Evolutionary conservation across 371 early-diverging fungal species (phyloP).

Genomic region (Saksenaea vasiformis): DNA sequence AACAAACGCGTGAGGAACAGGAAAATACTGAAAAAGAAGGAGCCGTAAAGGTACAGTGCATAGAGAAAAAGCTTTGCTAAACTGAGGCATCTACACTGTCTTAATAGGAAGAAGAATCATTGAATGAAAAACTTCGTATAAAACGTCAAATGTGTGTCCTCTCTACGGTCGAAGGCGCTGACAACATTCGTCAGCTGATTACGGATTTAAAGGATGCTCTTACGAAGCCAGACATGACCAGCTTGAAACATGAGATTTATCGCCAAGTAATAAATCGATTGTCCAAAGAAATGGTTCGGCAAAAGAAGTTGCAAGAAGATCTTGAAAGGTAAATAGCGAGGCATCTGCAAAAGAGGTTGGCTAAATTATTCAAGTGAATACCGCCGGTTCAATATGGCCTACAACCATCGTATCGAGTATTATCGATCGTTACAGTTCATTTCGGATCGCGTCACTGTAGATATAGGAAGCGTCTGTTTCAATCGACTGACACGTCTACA

Average conservation of each 20-base stretch:
- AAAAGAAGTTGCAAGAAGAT: conserved; percentile 29
- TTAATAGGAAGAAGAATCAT: background rate
- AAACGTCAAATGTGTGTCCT: conserved; percentile 7
- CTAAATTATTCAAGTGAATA: conserved; percentile 29
- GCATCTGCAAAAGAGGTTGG: too few relatives aligned
- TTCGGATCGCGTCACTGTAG: conserved; percentile 46
- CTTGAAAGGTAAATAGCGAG: conserved; percentile 33
- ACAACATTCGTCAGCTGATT: conserved; percentile 11
- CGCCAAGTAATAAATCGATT: conserved; percentile 7
- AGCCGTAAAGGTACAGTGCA: background rate
- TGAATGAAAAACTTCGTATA: conserved; percentile 3
- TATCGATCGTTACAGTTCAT: conserved; percentile 58
- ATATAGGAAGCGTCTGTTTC: background rate
- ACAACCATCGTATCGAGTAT: conserved; percentile 56
- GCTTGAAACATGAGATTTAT: conserved; percentile 7
- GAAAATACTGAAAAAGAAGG: background rate
- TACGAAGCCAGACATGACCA: background rate
- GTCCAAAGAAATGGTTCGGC: conserved; percentile 14
- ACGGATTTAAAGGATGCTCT: conserved; percentile 5
- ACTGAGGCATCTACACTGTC: too few relatives aligned
- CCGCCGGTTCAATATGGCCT: conserved; percentile 29
- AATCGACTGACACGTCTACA: background rate
- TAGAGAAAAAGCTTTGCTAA: background rate
- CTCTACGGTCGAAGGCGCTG: background rate
- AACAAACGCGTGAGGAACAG: background rate